These are phyloP conservation scores for Syzygium aqueum DNA, from an alignment of 345 rosid species.

Conservation along the genomic window DNA sequence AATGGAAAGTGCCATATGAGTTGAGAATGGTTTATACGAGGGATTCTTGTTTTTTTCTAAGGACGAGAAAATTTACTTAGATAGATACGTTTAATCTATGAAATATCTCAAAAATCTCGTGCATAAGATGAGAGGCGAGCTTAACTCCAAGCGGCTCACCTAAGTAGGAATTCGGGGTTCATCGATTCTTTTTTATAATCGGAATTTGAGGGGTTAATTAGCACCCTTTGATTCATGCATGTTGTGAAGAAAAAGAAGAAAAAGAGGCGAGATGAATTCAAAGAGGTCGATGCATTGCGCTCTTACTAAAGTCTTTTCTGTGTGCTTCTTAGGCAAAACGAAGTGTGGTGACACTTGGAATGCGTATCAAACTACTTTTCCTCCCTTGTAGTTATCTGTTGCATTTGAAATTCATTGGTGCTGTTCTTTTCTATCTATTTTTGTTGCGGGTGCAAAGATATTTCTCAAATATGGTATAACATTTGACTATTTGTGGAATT, in stretches of 20 bases:
- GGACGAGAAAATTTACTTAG: background rate
- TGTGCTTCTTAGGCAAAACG: too few species aligned
- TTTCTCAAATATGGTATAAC: background rate
- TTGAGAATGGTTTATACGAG: background rate
- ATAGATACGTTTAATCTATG: background rate
- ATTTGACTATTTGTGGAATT: background rate
- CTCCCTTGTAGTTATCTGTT: background rate
- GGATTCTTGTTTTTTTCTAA: background rate
- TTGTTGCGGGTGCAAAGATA: background rate
- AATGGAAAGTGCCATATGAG: background rate
- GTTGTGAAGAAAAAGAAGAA: background rate
- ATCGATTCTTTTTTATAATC: background rate
- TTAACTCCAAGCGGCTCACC: background rate
- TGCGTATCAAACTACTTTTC: too few species aligned
- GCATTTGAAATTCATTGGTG: background rate
- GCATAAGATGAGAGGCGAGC: background rate
- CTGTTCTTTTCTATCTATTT: background rate
- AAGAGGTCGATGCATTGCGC: background rate
- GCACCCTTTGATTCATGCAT: background rate
- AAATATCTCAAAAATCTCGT: background rate
- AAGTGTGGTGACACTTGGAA: too few species aligned
- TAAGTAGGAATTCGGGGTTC: background rate
- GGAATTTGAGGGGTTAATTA: background rate
- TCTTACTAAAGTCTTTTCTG: too few species aligned
- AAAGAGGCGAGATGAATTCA: background rate